Evolutionary conservation across 345 rosid species (phyloP).

Genomic region (Mallotus nudiflorus): DNA sequence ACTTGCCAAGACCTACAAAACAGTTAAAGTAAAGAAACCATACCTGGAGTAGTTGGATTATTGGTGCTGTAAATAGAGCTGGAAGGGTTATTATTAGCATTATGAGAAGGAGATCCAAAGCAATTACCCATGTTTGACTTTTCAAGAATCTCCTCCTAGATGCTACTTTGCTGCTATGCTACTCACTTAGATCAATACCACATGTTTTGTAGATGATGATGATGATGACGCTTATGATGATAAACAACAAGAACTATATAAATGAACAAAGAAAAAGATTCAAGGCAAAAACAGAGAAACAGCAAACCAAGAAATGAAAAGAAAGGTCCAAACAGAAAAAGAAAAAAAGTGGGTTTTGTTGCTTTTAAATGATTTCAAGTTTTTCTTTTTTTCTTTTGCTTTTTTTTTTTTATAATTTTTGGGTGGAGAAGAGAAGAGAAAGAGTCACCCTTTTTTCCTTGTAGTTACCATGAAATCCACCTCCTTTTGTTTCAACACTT

Average conservation of each 20-base stretch:
- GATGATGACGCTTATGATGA: too few species aligned
- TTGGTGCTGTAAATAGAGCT: slow-evolving; percentile 6
- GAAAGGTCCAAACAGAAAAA: too few species aligned
- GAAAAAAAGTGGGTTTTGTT: not conserved
- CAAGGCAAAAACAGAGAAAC: not conserved
- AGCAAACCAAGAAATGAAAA: not conserved
- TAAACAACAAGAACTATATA: too few species aligned
- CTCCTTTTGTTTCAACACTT: not conserved
- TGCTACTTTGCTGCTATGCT: not conserved
- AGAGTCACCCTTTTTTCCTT: too few species aligned
- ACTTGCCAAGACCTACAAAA: not conserved
- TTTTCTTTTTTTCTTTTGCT: too few species aligned
- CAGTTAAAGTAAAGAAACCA: not conserved
- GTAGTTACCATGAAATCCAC: slow-evolving; percentile 21
- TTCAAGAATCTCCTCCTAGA: not conserved
- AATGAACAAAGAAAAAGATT: not conserved
- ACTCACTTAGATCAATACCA: not conserved
- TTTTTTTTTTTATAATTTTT: not conserved
- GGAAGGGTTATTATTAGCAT: not conserved
- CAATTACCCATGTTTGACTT: slow-evolving; percentile 46
- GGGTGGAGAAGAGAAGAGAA: not conserved
- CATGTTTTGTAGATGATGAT: not conserved
- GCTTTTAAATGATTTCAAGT: not conserved
- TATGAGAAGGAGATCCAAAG: slow-evolving; percentile 24
- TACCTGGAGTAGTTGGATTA: slow-evolving; percentile 30